A percentile compares a stretch with the other conserved stretches of the same genome.
These are phyloP conservation scores for Coemansia sp. DNA, from an alignment of 192 early-diverging fungal species.

Conservation along the genomic window DNA sequence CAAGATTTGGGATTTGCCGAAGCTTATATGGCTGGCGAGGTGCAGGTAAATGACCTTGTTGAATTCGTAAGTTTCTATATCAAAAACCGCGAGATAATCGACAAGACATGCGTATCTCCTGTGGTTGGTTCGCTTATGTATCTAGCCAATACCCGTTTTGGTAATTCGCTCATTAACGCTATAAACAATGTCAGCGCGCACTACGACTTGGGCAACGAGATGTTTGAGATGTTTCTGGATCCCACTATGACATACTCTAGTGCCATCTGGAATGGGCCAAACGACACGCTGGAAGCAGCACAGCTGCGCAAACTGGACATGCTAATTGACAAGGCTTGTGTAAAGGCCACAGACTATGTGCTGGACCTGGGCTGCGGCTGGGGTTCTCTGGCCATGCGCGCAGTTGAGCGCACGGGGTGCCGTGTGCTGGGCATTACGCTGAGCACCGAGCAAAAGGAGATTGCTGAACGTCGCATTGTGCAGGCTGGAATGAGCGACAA, in stretches of 20 bases:
- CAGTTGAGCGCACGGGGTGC: slow-evolving; percentile 58
- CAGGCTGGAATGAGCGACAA: slow-evolving; percentile 55
- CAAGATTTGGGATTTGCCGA: slow-evolving; percentile 64
- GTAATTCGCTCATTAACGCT: slow-evolving; percentile 63
- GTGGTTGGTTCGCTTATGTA: slow-evolving; percentile 57
- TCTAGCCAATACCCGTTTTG: slow-evolving; percentile 57
- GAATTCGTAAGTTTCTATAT: slow-evolving; percentile 61
- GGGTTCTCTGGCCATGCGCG: slow-evolving; percentile 68
- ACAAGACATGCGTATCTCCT: slow-evolving; percentile 49
- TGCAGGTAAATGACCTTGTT: slow-evolving; percentile 57
- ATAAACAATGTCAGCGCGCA: slow-evolving; percentile 66
- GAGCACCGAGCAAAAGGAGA: slow-evolving; percentile 61
- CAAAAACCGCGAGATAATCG: slow-evolving; percentile 53
- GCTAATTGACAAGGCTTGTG: slow-evolving; percentile 60
- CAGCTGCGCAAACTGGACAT: slow-evolving; percentile 63
- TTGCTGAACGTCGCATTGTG: slow-evolving; percentile 63
- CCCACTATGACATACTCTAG: slow-evolving; percentile 71
- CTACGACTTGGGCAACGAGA: slow-evolving; percentile 74
- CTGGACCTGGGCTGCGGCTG: slow-evolving; percentile 74
- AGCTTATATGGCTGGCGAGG: slow-evolving; percentile 67
- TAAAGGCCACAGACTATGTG: slow-evolving; percentile 55
- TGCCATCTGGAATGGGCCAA: slow-evolving; percentile 58
- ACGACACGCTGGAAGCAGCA: slow-evolving; percentile 62
- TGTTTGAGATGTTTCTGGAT: slow-evolving; percentile 70
- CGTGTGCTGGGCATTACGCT: slow-evolving; percentile 64